A percentile compares a stretch with the other conserved stretches of the same genome.
Conservation (phyloP, 176 grass and related monocot species). For the Elaeis guineensis region DNA sequence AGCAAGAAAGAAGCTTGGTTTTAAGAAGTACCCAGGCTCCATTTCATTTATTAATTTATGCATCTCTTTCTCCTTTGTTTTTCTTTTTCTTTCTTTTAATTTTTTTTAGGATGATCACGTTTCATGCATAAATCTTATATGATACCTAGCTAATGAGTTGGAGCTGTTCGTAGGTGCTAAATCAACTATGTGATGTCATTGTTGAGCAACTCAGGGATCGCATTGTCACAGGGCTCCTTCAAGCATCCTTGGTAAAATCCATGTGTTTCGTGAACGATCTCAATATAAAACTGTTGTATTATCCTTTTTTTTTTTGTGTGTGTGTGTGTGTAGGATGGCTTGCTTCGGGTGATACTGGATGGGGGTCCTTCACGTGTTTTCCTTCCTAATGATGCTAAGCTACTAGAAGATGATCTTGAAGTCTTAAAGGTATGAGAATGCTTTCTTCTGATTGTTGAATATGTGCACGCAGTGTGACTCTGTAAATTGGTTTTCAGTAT, state of each 20-base stretch:
- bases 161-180: constrained; percentile 46
- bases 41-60: too few relatives aligned
- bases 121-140: too few relatives aligned
- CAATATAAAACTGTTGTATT: constrained; percentile 18
- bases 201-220: constrained; percentile 86
- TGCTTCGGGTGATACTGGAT: constrained; percentile 92
- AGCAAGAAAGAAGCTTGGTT: too few relatives aligned
- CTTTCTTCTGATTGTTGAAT: neutral
- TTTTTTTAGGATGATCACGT: neutral
- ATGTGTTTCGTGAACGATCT: constrained; percentile 7
- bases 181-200: constrained; percentile 82
- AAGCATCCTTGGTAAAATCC: constrained; percentile 81
- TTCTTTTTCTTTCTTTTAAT: neutral
- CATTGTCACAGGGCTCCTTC: constrained; percentile 91
- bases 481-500: too few relatives aligned
- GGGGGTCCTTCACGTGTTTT: constrained; percentile 84
- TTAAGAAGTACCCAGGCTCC: too few relatives aligned
- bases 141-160: neutral
- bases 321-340: constrained; percentile 84
- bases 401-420: constrained; percentile 96
- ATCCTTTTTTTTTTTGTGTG: constrained; percentile 22
- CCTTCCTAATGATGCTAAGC: constrained; percentile 52
- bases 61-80: too few relatives aligned
- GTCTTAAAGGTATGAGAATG: constrained; percentile 60
- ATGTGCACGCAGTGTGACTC: too few relatives aligned